These are phyloP conservation scores for Haplographium delicatum DNA, from an alignment of 495 filamentous ascomycete genomes.

Conservation along the genomic window DNA sequence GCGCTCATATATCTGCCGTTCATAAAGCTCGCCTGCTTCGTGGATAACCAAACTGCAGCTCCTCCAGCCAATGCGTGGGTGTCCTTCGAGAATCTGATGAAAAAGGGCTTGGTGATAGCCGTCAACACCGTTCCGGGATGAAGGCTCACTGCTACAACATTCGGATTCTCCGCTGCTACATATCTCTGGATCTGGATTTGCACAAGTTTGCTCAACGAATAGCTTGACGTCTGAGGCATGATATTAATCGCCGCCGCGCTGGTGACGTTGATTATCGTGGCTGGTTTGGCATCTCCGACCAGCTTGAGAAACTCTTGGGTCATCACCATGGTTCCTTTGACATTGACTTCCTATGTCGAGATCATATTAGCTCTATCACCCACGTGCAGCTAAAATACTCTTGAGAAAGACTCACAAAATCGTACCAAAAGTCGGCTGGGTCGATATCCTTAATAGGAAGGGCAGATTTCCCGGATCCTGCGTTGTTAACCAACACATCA, in stretches of 20 bases:
- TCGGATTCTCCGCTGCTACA: conserved; percentile 28
- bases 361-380: background rate
- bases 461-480: conserved; percentile 24
- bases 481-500: conserved; percentile 43
- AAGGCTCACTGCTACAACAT: conserved; percentile 33
- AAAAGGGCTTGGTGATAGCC: background rate
- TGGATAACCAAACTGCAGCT: conserved; percentile 35
- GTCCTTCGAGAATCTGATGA: conserved; percentile 12
- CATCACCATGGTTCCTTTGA: conserved; percentile 37
- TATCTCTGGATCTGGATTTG: conserved; percentile 12
- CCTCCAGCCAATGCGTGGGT: conserved; percentile 33
- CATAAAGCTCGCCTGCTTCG: conserved; percentile 33
- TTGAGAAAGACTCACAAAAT: conserved; percentile 22
- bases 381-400: background rate
- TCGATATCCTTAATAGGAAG: conserved; percentile 24
- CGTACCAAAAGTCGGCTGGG: conserved; percentile 31
- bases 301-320: conserved; percentile 33
- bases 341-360: conserved; percentile 34
- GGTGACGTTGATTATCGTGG: conserved; percentile 38
- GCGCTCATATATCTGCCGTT: conserved; percentile 35
- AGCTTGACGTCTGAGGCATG: conserved; percentile 31
- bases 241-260: conserved; percentile 27
- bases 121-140: conserved; percentile 35
- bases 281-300: conserved; percentile 23
- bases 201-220: conserved; percentile 31